phyloP scores from a whole-genome alignment of 805 yeast species.

The Schizosaccharomyces osmophilus region DNA sequence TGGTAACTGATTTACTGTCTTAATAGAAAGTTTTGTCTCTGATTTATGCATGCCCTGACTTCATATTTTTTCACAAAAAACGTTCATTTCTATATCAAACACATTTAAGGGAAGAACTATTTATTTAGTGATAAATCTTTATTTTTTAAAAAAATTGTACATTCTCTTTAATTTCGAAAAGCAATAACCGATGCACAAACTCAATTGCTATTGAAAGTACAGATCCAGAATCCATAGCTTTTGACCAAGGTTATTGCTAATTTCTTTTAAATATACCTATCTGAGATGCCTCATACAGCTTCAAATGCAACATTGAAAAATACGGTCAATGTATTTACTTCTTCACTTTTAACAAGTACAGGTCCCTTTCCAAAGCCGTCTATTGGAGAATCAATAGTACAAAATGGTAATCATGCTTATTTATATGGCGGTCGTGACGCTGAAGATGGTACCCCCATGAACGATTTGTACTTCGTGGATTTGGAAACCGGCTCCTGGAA shows the following conservation, averaged over 20 bases:
- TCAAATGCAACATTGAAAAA: neutral
- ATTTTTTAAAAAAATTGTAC: too few species aligned
- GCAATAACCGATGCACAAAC: too few species aligned
- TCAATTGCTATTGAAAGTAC: too few species aligned
- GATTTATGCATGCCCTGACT: too few species aligned
- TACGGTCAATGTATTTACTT: neutral
- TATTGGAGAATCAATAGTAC: neutral
- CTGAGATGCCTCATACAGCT: neutral
- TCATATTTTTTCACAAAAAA: too few species aligned
- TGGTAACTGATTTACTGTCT: too few species aligned
- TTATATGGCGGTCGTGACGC: conserved; percentile 1
- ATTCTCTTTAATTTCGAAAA: too few species aligned
- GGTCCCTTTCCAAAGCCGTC: neutral
- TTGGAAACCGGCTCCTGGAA: neutral
- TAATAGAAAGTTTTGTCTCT: too few species aligned
- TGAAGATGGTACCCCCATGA: neutral
- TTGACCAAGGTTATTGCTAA: neutral
- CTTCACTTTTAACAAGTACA: neutral
- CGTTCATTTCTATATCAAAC: too few species aligned
- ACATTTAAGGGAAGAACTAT: too few species aligned
- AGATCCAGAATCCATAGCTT: too few species aligned
- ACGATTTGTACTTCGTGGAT: neutral
- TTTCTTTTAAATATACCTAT: neutral
- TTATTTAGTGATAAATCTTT: too few species aligned
- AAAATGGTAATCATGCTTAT: neutral